Evolutionary conservation across 768 basidiomycete genomes (phyloP), one percentile per base, ranked within the genome.

Genomic region (Lyophyllum decastes): DNA sequence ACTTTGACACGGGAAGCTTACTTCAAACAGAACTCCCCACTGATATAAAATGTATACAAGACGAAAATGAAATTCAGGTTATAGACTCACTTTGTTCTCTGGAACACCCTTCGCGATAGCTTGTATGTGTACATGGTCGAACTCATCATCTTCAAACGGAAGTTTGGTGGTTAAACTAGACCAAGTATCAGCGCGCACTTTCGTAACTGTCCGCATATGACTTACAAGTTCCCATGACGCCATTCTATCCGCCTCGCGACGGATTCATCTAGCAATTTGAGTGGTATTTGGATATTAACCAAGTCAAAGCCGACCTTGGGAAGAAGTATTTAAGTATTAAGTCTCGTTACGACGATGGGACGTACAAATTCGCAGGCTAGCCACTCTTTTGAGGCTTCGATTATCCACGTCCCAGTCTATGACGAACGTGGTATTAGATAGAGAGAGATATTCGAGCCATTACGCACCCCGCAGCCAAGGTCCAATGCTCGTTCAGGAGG

Each of bases 141-240:
- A 92, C 63, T 88, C 84, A 58, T 92, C 89, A 54, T 92, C 90
- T 16, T 91, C 89, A 66, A 91, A 92, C 0, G 90, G 90, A 19
- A 92, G 76, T 63, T 80, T 88, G 11, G 84, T 89, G 47, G 89
- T 89, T 63, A 92, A 71, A 69, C 90, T 92, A 60, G 14, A 52
- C 21, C n/a, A 24, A 17, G 26, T 34, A 26, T 45, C 38, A 62
- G 33, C 30, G 3, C 49, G 3, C 49, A 49, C 41, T 45, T 44
- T 24, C 44, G 24, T 54, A 30, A 38, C 41, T 45, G 25, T 24
- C 4, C 49, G 16, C 11, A 12, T 43, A 49, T 14, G 25, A 66
- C 72, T 38, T 68, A 91, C 90, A 92, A 90, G 65, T 92, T 92
- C 35, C 90, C 89, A 63, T 90, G 86, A 22, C 81, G 75, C 89